Evolutionary conservation across 805 yeast species (phyloP), one percentile per base, ranked within the genome.

Genomic region (Hanseniaspora lachancei): DNA sequence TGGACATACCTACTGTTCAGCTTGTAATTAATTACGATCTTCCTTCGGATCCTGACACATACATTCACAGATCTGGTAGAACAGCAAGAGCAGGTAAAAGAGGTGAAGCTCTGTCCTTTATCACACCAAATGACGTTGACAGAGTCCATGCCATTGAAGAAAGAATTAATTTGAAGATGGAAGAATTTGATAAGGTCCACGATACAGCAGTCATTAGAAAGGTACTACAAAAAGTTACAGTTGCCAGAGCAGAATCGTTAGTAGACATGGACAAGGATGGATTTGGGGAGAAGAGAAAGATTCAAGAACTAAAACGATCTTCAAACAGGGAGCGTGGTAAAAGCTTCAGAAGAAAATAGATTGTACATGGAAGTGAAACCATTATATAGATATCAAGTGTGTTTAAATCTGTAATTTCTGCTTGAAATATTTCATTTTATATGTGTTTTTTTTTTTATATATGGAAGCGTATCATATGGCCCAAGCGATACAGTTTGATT

Each of bases 51-150:
- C 86, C 97, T 3, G 96, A 93, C 64, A 96, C 93, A 60, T 93
- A 87, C 63, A 89, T 93, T 54, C 98, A 93, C 70, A 76, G 98
- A 68, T 95, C 91, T 12, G 98, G 98, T 73, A 86, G 98, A 79
- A 91, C 98, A 13, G 98, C 97, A 10, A 85, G 98, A 77, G 97
- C 97, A 2, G 97, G 97, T 2, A 77, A 95, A 62, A 71, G 73
- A 51, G 98, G 98, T 71, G 87, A 81, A 60, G 78, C 95, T 7
- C 73, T 93, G 1, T 79, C 93, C 15, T 76, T 93, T 57, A 84
- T 93, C 4, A 80, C 95, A 0, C 96, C 89, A 62, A 80, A 84
- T 58, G 98, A 91, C 66, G 82, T 93, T 15, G 76, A 74, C 27
- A 76, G 97, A 63, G 77, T 93, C 6, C 77, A 84, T 59, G 82